A percentile compares a stretch with the other conserved stretches of the same genome.
Evolutionary conservation across 805 yeast genomes (phyloP).

Genomic region (Saccharomyces kudriavzevii): DNA sequence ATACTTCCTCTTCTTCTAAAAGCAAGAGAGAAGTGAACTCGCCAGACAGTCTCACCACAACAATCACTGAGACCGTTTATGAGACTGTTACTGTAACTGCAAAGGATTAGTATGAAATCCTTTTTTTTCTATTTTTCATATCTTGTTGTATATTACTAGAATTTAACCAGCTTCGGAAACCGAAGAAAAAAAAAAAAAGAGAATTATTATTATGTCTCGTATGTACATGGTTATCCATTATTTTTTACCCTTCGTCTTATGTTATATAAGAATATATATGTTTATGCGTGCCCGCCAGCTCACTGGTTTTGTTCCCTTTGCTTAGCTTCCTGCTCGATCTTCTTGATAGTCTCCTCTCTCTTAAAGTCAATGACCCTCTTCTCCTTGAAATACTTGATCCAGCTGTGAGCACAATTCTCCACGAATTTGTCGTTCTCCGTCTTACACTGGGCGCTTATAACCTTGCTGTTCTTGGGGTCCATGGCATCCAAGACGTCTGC

Average conservation of each 20-base stretch:
- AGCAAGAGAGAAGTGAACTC: slow-evolving; percentile 2
- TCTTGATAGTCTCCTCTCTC: slow-evolving; percentile 57
- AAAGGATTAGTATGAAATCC: not conserved
- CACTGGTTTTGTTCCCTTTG: not conserved
- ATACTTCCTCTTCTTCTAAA: slow-evolving; percentile 1
- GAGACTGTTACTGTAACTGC: slow-evolving; percentile 6
- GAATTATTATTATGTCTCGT: no score
- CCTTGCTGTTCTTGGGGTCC: slow-evolving; percentile 40
- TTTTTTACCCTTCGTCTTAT: not conserved
- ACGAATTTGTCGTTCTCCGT: slow-evolving; percentile 51
- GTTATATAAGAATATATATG: not conserved
- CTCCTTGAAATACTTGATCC: slow-evolving; percentile 88
- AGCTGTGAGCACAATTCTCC: slow-evolving; percentile 70
- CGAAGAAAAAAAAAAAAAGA: not conserved
- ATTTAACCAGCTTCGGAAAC: not conserved
- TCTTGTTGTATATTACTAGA: not conserved
- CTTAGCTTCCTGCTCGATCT: slow-evolving; percentile 48
- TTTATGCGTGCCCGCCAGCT: not conserved
- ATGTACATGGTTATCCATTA: not conserved
- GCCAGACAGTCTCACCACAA: not conserved
- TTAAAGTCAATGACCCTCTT: slow-evolving; percentile 72
- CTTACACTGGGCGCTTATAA: slow-evolving; percentile 51
- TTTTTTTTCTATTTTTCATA: not conserved
- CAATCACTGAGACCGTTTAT: slow-evolving; percentile 3
- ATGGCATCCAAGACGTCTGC: slow-evolving; percentile 54